Conservation (phyloP, 2,329 filamentous ascomycete species). For the Aspergillus eucalypticola region DNA sequence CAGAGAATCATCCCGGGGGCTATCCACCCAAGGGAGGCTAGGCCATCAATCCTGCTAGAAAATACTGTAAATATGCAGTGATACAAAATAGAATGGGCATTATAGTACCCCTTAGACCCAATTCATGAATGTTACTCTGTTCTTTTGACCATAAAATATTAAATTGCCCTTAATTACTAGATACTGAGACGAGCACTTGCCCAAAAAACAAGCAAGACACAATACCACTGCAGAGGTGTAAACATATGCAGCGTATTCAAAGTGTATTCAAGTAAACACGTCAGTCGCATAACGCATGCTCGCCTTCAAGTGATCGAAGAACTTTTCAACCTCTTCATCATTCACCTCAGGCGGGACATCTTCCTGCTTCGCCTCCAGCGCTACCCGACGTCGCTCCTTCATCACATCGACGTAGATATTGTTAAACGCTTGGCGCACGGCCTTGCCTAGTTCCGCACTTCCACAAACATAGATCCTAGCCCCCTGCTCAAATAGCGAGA, state of each 20-base stretch:
- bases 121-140: too few relatives aligned
- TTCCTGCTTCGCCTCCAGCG: constrained; percentile 38
- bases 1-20: too few relatives aligned
- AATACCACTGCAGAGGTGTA: not conserved
- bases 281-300: constrained; percentile 62
- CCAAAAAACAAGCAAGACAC: not conserved
- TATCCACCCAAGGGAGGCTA: too few relatives aligned
- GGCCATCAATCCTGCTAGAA: too few relatives aligned
- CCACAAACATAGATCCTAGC: constrained; percentile 68
- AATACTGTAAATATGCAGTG: too few relatives aligned
- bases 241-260: not conserved
- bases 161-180: not conserved
- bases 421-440: constrained; percentile 46
- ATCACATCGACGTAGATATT: constrained; percentile 34
- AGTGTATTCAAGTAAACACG: constrained; percentile 50
- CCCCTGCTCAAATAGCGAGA: constrained; percentile 48
- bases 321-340: constrained; percentile 29
- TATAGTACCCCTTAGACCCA: too few relatives aligned
- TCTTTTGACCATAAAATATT: too few relatives aligned
- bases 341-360: constrained; percentile 19
- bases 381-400: constrained; percentile 36
- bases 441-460: constrained; percentile 53
- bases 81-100: too few relatives aligned
- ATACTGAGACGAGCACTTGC: not conserved
- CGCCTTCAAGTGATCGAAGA: constrained; percentile 30